Percentiles rank a stretch among this genome's conserved stretches.
Evolutionary conservation across 2,329 filamentous ascomycete species (phyloP).

Genomic region (Gaeumannomyces sp.): DNA sequence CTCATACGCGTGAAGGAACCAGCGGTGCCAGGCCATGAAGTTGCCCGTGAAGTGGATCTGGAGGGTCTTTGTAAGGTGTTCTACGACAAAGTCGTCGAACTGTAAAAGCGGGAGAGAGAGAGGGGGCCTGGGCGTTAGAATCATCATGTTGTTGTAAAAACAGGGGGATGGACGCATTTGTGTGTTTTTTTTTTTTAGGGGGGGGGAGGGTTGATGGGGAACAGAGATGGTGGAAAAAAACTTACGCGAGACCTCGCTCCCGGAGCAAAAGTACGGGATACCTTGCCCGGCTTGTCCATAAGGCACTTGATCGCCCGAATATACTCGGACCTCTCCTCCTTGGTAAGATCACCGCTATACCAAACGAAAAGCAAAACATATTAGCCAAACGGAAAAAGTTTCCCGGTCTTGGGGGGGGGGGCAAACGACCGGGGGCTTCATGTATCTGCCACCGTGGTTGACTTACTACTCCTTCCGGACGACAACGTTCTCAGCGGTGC

Average conservation of each 20-base stretch:
- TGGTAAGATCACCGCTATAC: constrained; percentile 24
- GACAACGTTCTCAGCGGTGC: constrained; percentile 20
- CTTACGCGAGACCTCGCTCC: constrained; percentile 27
- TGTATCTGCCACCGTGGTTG: too few species aligned
- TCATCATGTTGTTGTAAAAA: too few species aligned
- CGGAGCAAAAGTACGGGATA: constrained; percentile 23
- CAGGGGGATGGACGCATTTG: too few species aligned
- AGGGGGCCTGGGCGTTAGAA: too few species aligned
- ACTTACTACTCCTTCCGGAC: constrained; percentile 26
- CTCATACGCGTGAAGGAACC: constrained; percentile 24
- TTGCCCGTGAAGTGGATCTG: constrained; percentile 34
- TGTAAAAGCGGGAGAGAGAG: not conserved
- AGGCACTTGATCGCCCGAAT: constrained; percentile 33
- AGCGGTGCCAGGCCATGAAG: constrained; percentile 26
- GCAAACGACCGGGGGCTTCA: too few species aligned
- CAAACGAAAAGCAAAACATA: too few species aligned
- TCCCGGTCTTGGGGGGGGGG: too few species aligned
- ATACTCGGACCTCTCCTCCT: constrained; percentile 28
- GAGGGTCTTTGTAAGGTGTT: constrained; percentile 41
- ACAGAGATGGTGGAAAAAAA: too few species aligned
- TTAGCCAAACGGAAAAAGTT: too few species aligned
- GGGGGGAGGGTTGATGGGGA: too few species aligned
- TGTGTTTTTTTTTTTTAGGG: too few species aligned
- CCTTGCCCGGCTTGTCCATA: constrained; percentile 23
- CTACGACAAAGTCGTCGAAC: constrained; percentile 42